These are phyloP conservation scores for Epichloe hybrida DNA, from an alignment of 2,329 filamentous ascomycete genomes.

Conservation along the genomic window DNA sequence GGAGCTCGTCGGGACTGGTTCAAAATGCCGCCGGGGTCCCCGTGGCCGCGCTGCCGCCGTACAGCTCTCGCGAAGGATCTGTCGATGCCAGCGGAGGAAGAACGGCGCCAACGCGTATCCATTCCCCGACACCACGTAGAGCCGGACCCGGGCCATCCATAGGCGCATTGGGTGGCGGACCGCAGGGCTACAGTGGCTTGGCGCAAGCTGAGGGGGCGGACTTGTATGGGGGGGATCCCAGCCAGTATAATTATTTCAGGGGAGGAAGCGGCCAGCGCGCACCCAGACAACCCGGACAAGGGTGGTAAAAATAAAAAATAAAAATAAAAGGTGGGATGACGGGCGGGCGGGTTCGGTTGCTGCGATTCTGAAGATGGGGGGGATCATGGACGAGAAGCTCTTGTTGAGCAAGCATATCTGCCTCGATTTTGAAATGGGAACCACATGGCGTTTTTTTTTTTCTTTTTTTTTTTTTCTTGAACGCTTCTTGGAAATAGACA, in stretches of 20 bases:
- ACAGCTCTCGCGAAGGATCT: constrained; percentile 11
- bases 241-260: constrained; percentile 45
- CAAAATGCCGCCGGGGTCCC: constrained; percentile 39
- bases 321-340: too few relatives aligned
- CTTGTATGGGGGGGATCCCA: constrained; percentile 21
- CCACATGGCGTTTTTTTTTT: neutral
- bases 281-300: constrained; percentile 21
- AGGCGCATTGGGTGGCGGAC: constrained; percentile 43
- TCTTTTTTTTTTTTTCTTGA: too few relatives aligned
- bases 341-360: too few relatives aligned
- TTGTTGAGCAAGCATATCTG: neutral
- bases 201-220: constrained; percentile 34
- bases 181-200: constrained; percentile 45
- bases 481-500: constrained; percentile 8
- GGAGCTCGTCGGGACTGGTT: constrained; percentile 40
- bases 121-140: constrained; percentile 4
- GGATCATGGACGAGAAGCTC: neutral
- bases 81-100: constrained; percentile 11
- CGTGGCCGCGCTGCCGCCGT: constrained; percentile 19
- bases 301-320: constrained; percentile 25
- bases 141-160: constrained; percentile 25
- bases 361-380: neutral
- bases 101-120: constrained; percentile 12
- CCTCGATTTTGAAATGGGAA: neutral
- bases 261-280: constrained; percentile 16